phyloP scores from a whole-genome alignment of 768 basidiomycete genomes.

The Leccinum obscurum region DNA sequence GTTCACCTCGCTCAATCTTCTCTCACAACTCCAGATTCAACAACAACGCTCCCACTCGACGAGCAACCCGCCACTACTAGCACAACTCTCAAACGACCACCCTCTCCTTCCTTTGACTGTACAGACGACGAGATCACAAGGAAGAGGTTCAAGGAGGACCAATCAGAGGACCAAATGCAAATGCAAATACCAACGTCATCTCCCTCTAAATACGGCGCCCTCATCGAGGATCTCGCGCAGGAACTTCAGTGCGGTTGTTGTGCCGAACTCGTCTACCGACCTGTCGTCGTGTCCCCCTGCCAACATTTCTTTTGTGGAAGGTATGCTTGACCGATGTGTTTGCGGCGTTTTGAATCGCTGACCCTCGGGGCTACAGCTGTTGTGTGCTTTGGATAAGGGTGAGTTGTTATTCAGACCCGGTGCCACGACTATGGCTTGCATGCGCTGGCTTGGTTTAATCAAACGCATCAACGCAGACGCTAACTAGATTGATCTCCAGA shows the following conservation, averaged over 20 bases:
- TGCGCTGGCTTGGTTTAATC: neutral
- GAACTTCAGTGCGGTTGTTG: constrained; percentile 88
- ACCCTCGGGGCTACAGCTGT: constrained; percentile 51
- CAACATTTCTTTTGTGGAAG: constrained; percentile 93
- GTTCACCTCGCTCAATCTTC: neutral
- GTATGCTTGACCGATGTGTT: constrained; percentile 38
- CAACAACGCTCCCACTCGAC: constrained; percentile 12
- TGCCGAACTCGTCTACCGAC: constrained; percentile 76
- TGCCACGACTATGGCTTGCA: constrained; percentile 6
- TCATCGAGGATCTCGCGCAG: constrained; percentile 64
- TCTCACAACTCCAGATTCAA: neutral
- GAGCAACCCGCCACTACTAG: constrained; percentile 13
- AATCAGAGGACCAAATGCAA: constrained; percentile 21
- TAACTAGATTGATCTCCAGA: constrained; percentile 44
- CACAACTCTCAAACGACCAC: constrained; percentile 54
- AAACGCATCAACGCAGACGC: neutral
- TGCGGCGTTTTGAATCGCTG: constrained; percentile 42
- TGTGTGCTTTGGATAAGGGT: constrained; percentile 83
- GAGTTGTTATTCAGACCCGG: constrained; percentile 38
- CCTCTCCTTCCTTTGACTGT: constrained; percentile 58
- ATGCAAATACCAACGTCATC: constrained; percentile 18
- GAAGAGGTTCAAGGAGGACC: constrained; percentile 61
- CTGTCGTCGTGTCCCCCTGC: constrained; percentile 80
- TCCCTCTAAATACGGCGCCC: constrained; percentile 25
- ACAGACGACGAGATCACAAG: constrained; percentile 46